A percentile compares a stretch with the other conserved stretches of the same genome.
Evolutionary conservation across 768 basidiomycete genomes (phyloP).

Genomic region (Hortiboletus flavorubellus): DNA sequence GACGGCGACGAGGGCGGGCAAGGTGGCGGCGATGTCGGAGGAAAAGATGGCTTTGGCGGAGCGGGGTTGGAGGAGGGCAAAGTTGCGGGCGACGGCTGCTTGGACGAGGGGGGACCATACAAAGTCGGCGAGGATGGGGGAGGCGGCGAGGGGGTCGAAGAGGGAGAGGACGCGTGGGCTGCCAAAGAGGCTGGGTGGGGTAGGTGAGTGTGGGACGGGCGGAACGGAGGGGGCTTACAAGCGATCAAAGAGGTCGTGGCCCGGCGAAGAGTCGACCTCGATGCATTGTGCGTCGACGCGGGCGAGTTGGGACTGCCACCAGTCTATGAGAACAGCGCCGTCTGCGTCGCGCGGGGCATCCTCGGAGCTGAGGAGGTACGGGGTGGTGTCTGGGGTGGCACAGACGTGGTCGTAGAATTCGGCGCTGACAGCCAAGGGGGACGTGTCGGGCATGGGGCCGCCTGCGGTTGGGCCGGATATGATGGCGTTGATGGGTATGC

Average conservation of each 20-base stretch:
- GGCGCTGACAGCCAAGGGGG: slow-evolving; percentile 41
- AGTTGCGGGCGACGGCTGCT: slow-evolving; percentile 48
- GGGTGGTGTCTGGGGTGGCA: slow-evolving; percentile 28
- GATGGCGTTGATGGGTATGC: slow-evolving; percentile 57
- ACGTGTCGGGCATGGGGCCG: slow-evolving; percentile 33
- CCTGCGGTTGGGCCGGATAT: slow-evolving; percentile 56
- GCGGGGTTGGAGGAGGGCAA: slow-evolving; percentile 38
- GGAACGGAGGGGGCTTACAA: slow-evolving; percentile 33
- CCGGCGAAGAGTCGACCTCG: slow-evolving; percentile 38
- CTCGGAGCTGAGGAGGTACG: slow-evolving; percentile 35
- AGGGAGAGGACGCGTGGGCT: slow-evolving; percentile 39
- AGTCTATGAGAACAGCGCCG: slow-evolving; percentile 42
- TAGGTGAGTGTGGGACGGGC: not conserved
- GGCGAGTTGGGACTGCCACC: slow-evolving; percentile 46
- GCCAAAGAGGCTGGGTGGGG: slow-evolving; percentile 42
- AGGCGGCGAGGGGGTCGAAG: slow-evolving; percentile 40
- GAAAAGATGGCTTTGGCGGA: slow-evolving; percentile 23
- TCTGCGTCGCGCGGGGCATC: slow-evolving; percentile 37
- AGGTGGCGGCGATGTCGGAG: slow-evolving; percentile 20
- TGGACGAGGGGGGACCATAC: slow-evolving; percentile 53
- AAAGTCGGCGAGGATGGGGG: slow-evolving; percentile 50
- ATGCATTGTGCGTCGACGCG: slow-evolving; percentile 40
- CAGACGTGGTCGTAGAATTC: slow-evolving; percentile 51
- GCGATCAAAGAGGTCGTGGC: slow-evolving; percentile 43
- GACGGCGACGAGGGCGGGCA: slow-evolving; percentile 48